Evolutionary conservation across 345 rosid species (phyloP).

Genomic region (Viola odorata): DNA sequence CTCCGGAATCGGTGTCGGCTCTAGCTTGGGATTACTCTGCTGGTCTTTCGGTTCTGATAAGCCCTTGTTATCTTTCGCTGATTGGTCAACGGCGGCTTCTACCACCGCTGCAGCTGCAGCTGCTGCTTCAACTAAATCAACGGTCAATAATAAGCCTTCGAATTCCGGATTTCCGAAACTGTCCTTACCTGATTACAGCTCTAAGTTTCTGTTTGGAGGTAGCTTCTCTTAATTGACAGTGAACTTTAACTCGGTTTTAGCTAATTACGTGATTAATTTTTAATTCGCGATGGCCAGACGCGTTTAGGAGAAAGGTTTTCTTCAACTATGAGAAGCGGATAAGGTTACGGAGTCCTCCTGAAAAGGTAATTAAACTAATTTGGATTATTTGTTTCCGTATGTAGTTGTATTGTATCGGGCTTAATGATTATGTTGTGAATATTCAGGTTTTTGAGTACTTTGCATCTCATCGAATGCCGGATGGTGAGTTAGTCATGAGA

Average conservation of each 20-base stretch:
- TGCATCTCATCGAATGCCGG: slow-evolving; percentile 47
- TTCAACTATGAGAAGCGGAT: slow-evolving; percentile 94
- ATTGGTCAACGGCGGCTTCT: slow-evolving; percentile 35
- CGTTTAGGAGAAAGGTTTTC: slow-evolving; percentile 76
- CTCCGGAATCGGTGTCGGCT: slow-evolving; percentile 46
- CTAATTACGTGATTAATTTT: neutral
- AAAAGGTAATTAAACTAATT: slow-evolving; percentile 48
- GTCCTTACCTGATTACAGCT: slow-evolving; percentile 54
- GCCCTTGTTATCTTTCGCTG: slow-evolving; percentile 41
- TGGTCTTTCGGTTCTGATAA: slow-evolving; percentile 34
- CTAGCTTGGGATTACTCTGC: slow-evolving; percentile 52
- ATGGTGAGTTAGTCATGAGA: slow-evolving; percentile 73
- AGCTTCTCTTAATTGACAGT: neutral
- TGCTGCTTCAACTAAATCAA: slow-evolving; percentile 12
- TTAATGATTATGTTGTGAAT: neutral
- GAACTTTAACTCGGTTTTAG: neutral
- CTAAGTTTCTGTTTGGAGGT: slow-evolving; percentile 67
- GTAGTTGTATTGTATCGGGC: neutral
- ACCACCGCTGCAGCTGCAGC: no score
- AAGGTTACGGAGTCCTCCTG: slow-evolving; percentile 86
- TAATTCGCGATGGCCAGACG: slow-evolving; percentile 37
- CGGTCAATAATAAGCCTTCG: slow-evolving; percentile 19
- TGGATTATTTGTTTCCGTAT: neutral
- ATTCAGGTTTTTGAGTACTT: slow-evolving; percentile 83
- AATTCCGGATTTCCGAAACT: slow-evolving; percentile 41